phyloP scores from a whole-genome alignment of 108 stramenopile species.

The Nitzschia palea region DNA sequence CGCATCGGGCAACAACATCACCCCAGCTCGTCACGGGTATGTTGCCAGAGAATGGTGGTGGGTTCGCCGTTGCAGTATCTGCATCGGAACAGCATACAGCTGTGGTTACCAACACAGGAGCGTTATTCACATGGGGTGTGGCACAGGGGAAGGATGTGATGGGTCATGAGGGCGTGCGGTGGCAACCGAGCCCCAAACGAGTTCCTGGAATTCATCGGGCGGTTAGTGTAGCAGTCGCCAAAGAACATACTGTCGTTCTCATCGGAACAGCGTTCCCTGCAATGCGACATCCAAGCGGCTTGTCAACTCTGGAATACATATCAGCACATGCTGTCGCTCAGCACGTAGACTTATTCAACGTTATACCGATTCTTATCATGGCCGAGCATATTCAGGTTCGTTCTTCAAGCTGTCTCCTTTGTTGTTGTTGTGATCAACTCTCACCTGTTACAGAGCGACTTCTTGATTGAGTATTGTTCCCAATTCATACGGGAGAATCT shows the following conservation, averaged over 20 bases:
- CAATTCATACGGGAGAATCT: conserved; percentile 71
- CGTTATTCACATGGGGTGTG: conserved; percentile 82
- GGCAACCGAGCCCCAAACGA: conserved; percentile 70
- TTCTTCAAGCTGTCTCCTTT: not conserved
- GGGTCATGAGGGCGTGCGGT: conserved; percentile 79
- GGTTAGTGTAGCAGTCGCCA: conserved; percentile 71
- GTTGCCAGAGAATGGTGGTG: conserved; percentile 82
- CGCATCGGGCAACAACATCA: conserved; percentile 34
- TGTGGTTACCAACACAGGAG: conserved; percentile 67
- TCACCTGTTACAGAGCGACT: conserved; percentile 8
- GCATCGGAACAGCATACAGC: conserved; percentile 81
- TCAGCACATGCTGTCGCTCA: conserved; percentile 54
- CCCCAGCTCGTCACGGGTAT: conserved; percentile 80
- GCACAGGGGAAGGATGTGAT: conserved; percentile 57
- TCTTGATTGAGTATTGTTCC: conserved; percentile 56
- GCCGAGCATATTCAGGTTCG: conserved; percentile 54
- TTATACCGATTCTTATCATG: conserved; percentile 61
- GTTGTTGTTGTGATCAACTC: not conserved
- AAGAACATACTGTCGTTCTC: conserved; percentile 81
- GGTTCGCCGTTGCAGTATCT: conserved; percentile 71
- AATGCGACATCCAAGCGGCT: conserved; percentile 23
- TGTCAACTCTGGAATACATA: conserved; percentile 47
- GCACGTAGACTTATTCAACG: conserved; percentile 81
- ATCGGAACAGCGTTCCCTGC: conserved; percentile 71
- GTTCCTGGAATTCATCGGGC: conserved; percentile 78